Percentiles rank a stretch among this genome's conserved stretches.
Evolutionary conservation across 139 green algal species (phyloP).

Genomic region (Eudorina sp.): DNA sequence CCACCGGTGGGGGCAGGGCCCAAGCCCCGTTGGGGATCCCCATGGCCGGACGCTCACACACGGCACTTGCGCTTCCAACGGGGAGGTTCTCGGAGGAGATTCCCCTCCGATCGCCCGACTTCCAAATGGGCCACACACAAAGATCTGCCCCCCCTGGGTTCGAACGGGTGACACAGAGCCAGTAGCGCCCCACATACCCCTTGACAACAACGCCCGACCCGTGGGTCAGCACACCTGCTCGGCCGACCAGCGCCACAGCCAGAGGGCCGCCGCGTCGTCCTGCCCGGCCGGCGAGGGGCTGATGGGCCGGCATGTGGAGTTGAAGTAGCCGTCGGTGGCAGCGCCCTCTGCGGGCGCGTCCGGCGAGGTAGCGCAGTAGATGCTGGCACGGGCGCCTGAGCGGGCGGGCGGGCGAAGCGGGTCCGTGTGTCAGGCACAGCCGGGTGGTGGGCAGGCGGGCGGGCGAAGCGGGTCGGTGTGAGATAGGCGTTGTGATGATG

Average conservation of each 20-base stretch:
- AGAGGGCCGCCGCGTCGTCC: constrained; percentile 60
- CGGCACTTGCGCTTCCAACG: not conserved
- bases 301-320: constrained; percentile 61
- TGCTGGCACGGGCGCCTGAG: constrained; percentile 61
- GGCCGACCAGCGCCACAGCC: constrained; percentile 82
- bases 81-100: not conserved
- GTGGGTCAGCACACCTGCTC: constrained; percentile 43
- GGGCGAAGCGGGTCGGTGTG: no score
- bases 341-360: constrained; percentile 30
- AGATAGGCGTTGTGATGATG: no score
- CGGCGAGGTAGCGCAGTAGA: constrained; percentile 71
- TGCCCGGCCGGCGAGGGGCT: not conserved
- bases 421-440: no score
- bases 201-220: not conserved
- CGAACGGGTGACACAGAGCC: no score
- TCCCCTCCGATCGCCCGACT: no score
- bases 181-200: not conserved
- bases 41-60: not conserved
- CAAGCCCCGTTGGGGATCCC: no score
- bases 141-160: not conserved
- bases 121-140: no score
- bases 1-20: no score
- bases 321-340: constrained; percentile 69
- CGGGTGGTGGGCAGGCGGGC: no score
- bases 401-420: not conserved